Conservation (phyloP, 306 rosid species). For the Prunus campanulata region DNA sequence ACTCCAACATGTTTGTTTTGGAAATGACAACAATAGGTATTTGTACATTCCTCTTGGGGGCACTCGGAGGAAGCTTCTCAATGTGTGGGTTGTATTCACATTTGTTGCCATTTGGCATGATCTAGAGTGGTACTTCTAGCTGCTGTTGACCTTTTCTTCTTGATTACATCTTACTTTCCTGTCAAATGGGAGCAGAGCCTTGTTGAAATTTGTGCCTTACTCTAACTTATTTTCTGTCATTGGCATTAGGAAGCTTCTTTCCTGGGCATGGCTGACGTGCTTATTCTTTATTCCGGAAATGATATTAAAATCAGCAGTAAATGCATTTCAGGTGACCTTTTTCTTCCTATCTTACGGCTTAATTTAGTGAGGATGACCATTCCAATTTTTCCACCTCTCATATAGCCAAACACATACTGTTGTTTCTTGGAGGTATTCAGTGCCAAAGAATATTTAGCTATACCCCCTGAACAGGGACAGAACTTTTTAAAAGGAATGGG, state of each 20-base stretch:
- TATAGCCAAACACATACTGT: not conserved
- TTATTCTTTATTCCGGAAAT: slow-evolving; percentile 85
- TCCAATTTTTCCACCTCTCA: not conserved
- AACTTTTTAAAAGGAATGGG: not conserved
- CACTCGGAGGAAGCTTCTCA: slow-evolving; percentile 67
- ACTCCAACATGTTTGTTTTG: not conserved
- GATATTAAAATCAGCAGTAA: slow-evolving; percentile 69
- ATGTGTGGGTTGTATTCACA: slow-evolving; percentile 86
- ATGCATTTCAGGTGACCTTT: slow-evolving; percentile 61
- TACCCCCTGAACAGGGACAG: not conserved
- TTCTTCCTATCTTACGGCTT: slow-evolving; percentile 2
- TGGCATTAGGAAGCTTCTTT: slow-evolving; percentile 84
- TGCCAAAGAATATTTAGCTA: not conserved
- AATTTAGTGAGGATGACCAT: not conserved
- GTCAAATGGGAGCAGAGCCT: slow-evolving; percentile 20
- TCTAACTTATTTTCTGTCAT: slow-evolving; percentile 25
- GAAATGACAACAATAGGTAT: slow-evolving; percentile 53
- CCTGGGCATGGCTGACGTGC: slow-evolving; percentile 98
- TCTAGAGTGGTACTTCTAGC: slow-evolving; percentile 71
- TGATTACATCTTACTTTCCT: slow-evolving; percentile 22
- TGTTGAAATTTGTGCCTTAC: slow-evolving; percentile 16
- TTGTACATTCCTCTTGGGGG: slow-evolving; percentile 95
- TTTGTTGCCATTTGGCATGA: slow-evolving; percentile 97
- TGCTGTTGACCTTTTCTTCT: slow-evolving; percentile 18
- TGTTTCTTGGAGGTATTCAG: not conserved